phyloP scores from a whole-genome alignment of 768 basidiomycete species.

The Boletellus ananas region DNA sequence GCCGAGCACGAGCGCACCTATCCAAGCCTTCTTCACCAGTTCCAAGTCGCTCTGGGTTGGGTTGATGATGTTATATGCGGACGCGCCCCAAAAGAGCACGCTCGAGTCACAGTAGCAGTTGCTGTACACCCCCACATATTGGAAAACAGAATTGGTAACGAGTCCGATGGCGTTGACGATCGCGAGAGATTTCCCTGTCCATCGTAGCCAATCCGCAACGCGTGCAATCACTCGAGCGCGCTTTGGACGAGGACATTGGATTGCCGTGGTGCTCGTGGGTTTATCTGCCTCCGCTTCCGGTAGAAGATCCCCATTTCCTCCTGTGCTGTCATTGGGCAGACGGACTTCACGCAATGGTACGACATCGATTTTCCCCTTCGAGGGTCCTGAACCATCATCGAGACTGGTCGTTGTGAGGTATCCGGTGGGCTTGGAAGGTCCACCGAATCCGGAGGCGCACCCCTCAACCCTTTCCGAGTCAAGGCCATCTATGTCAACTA shows the following conservation, averaged over 20 bases:
- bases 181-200: constrained; percentile 28
- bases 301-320: background rate
- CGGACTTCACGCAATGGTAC: background rate
- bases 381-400: background rate
- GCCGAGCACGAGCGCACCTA: constrained; percentile 34
- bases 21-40: constrained; percentile 33
- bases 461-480: background rate
- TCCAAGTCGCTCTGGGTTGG: constrained; percentile 14
- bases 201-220: constrained; percentile 20
- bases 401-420: background rate
- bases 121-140: constrained; percentile 26
- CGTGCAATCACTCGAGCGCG: background rate
- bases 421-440: too few species aligned
- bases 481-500: background rate
- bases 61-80: constrained; percentile 31
- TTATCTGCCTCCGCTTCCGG: background rate
- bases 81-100: constrained; percentile 12
- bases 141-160: constrained; percentile 27
- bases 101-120: constrained; percentile 32
- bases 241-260: background rate
- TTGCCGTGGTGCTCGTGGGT: background rate
- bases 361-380: background rate
- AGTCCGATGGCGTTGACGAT: constrained; percentile 25
- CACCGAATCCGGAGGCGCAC: background rate
- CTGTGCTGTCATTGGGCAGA: too few species aligned